phyloP scores from a whole-genome alignment of 2,329 filamentous ascomycete genomes.

The Xylaria sp. region DNA sequence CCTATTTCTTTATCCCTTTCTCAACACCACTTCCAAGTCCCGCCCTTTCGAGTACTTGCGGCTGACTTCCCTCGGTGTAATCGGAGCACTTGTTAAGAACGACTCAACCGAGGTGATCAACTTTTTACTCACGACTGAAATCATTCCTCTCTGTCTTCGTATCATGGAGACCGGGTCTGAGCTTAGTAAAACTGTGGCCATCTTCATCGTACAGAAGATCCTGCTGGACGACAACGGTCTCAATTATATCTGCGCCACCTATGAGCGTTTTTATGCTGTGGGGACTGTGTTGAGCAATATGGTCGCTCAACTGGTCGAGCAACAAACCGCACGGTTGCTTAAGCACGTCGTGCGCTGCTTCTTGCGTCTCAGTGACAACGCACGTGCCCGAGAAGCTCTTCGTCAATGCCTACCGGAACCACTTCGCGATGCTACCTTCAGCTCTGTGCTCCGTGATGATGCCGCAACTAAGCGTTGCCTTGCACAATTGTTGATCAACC shows the following conservation, averaged over 20 bases:
- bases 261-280: conserved; percentile 97
- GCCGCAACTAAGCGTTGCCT: conserved; percentile 97
- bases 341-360: conserved; percentile 99
- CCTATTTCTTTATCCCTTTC: conserved; percentile 95
- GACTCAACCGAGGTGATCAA: conserved; percentile 99
- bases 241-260: conserved; percentile 98
- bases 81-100: conserved; percentile 97
- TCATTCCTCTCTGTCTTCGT: conserved; percentile 94
- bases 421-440: conserved; percentile 98
- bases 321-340: conserved; percentile 92
- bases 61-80: conserved; percentile 93
- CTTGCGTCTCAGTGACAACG: conserved; percentile 93
- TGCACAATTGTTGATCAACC: conserved; percentile 94
- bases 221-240: conserved; percentile 95
- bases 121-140: conserved; percentile 97
- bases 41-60: conserved; percentile 97
- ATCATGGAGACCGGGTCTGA: conserved; percentile 99
- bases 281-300: conserved; percentile 98
- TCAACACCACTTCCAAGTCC: conserved; percentile 98
- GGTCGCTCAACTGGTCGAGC: conserved; percentile 97
- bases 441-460: conserved; percentile 93
- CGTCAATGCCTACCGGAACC: conserved; percentile 96
- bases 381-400: conserved; percentile 91
- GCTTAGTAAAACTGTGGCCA: conserved; percentile 97
- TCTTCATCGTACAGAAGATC: conserved; percentile 99